Conservation (phyloP, 352 stramenopile genomes). For the Globisporangium spiculum region DNA sequence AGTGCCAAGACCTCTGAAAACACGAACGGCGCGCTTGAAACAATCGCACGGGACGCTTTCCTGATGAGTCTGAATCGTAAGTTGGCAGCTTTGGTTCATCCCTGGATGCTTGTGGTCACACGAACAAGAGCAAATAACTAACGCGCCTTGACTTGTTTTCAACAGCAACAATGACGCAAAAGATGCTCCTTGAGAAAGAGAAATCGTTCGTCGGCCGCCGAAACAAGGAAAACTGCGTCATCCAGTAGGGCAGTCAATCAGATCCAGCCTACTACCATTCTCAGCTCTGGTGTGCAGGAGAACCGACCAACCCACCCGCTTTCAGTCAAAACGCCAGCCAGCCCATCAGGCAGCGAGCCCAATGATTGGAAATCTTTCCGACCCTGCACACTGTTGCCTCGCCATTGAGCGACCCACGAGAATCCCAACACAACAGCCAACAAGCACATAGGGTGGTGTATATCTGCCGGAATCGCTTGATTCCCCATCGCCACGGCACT, state of each 20-base stretch:
- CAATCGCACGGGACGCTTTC: slow-evolving; percentile 81
- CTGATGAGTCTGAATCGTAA: slow-evolving; percentile 85
- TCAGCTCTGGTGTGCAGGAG: slow-evolving; percentile 4
- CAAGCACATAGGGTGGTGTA: slow-evolving; percentile 11
- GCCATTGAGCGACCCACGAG: slow-evolving; percentile 2
- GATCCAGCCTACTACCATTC: not conserved
- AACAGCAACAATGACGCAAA: slow-evolving; percentile 71
- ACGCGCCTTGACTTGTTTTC: not conserved
- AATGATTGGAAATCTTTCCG: not conserved
- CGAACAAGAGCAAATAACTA: not conserved
- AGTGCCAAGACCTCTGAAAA: slow-evolving; percentile 89
- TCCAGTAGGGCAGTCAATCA: slow-evolving; percentile 35
- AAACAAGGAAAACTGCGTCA: slow-evolving; percentile 82
- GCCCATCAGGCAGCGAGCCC: not conserved
- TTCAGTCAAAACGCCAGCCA: not conserved
- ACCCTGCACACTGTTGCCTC: slow-evolving; percentile 8
- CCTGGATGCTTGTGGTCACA: not conserved
- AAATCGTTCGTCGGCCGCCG: slow-evolving; percentile 65
- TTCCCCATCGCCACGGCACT: not conserved
- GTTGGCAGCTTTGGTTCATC: slow-evolving; percentile 19
- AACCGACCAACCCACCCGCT: not conserved
- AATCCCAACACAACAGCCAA: slow-evolving; percentile 6
- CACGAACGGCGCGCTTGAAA: slow-evolving; percentile 83
- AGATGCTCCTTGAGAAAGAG: slow-evolving; percentile 76
- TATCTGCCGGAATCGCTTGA: slow-evolving; percentile 6